Percentiles rank a stretch among this genome's conserved stretches.
phyloP scores from a whole-genome alignment of 2,329 filamentous ascomycete genomes.

The Exophiala xenobiotica region DNA sequence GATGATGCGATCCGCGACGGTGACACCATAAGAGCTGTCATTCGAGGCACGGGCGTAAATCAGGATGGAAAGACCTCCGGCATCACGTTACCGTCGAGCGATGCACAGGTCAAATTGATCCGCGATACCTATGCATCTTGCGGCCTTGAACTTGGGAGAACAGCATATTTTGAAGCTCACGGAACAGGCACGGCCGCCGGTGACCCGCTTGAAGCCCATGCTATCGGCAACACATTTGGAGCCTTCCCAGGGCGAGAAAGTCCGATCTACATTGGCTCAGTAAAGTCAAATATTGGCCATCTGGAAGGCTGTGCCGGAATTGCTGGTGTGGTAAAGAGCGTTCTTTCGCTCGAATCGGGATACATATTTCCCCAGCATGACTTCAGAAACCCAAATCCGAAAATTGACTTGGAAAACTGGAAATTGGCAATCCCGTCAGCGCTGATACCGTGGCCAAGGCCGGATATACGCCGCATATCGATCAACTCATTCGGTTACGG shows the following conservation, averaged over 20 bases:
- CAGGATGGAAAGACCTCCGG: slow-evolving; percentile 26
- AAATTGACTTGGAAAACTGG: slow-evolving; percentile 7
- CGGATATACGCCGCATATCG: slow-evolving; percentile 9
- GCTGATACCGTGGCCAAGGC: slow-evolving; percentile 12
- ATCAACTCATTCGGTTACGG: slow-evolving; percentile 28
- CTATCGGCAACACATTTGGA: slow-evolving; percentile 3
- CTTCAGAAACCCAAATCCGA: slow-evolving; percentile 41
- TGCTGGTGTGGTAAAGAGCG: slow-evolving; percentile 17
- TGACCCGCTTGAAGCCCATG: slow-evolving; percentile 17
- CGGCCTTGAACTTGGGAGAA: slow-evolving; percentile 41
- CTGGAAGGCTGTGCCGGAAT: slow-evolving; percentile 17
- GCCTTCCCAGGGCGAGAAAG: background rate
- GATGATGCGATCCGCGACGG: slow-evolving; percentile 36
- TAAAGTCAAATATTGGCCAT: slow-evolving; percentile 16
- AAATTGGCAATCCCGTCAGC: slow-evolving; percentile 3
- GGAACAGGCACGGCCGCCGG: slow-evolving; percentile 42
- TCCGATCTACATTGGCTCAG: slow-evolving; percentile 7
- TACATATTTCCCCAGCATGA: slow-evolving; percentile 39
- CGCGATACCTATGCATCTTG: slow-evolving; percentile 39
- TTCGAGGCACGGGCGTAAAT: slow-evolving; percentile 39
- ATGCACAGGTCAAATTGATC: slow-evolving; percentile 37
- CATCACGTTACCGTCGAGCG: slow-evolving; percentile 7
- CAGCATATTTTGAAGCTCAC: slow-evolving; percentile 36
- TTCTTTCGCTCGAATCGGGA: slow-evolving; percentile 9
- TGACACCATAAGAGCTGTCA: slow-evolving; percentile 39